phyloP scores from a whole-genome alignment of 2,329 filamentous ascomycete genomes.

The Botrytis porri region DNA sequence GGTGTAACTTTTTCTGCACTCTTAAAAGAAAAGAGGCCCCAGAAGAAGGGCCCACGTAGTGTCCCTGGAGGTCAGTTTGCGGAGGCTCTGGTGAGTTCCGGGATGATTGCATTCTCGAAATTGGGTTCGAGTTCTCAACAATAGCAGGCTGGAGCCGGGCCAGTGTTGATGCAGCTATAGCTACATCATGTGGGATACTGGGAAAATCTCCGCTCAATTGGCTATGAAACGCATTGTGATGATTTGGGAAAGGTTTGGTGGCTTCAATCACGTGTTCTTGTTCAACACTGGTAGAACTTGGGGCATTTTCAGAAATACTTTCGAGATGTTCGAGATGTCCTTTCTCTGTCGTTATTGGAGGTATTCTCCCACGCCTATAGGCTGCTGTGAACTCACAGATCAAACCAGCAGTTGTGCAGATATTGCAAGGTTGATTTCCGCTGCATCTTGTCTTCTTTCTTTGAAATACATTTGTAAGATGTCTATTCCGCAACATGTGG shows the following conservation, averaged over 20 bases:
- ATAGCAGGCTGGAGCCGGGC: background rate
- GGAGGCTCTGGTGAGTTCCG: constrained; percentile 46
- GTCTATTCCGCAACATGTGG: background rate
- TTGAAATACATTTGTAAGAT: constrained; percentile 20
- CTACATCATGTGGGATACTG: constrained; percentile 11
- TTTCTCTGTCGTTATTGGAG: constrained; percentile 36
- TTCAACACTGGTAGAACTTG: background rate
- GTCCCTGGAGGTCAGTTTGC: constrained; percentile 46
- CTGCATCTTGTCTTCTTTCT: constrained; percentile 44
- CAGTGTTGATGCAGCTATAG: constrained; percentile 16
- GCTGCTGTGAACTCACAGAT: constrained; percentile 49
- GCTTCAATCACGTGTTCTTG: constrained; percentile 8
- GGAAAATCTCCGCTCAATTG: background rate
- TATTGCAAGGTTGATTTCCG: constrained; percentile 42
- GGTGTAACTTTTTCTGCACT: constrained; percentile 48
- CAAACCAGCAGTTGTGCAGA: constrained; percentile 33
- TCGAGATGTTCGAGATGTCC: background rate
- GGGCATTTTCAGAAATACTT: constrained; percentile 3
- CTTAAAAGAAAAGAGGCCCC: constrained; percentile 50
- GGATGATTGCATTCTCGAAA: constrained; percentile 31
- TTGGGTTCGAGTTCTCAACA: background rate
- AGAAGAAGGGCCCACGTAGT: constrained; percentile 48
- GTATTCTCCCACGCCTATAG: constrained; percentile 47
- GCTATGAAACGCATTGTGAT: constrained; percentile 6
- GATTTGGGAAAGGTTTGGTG: background rate